Evolutionary conservation across 164 flowering plant species (phyloP), one percentile per base, ranked within the genome.

Genomic region (Litsea cubeba): DNA sequence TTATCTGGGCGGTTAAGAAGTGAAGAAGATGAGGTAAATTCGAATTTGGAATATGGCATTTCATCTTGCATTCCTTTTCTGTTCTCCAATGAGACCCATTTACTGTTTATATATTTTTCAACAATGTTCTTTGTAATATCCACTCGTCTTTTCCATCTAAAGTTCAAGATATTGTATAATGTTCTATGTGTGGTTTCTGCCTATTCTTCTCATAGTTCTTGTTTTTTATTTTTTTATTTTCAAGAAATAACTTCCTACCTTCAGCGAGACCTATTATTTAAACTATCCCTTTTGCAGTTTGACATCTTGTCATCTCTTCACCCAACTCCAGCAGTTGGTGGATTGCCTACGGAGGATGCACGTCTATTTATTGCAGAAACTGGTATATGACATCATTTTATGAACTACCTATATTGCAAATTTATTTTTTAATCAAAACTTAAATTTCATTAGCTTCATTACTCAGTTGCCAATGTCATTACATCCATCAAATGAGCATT

Each of bases 301-400:
- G 87, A 87, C 50, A 79, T 95, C 74, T 82, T 95, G 80, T 85
- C 94, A 68, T 88, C 90, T 49, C 93, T 95, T 74, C 99, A 95
- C 80, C 99, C 99, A 71, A 93, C 80, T 83, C 99, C 99, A 73
- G 99, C 98, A 50, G 98, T 95, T 63, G 93, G 98, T 82, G 97
- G 99, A 75, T 89, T 82, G 81, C 99, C 99, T 62, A 84, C 91
- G 69, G 95, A 95, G 80, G 93, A 87, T 51, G 99, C 98, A 69
- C 84, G 92, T 17, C 72, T 66, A 72, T 82, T 95, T 69, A 95
- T 95, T 75, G 87, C 87, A 71, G 93, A 92, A 83, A 91, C 90
- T 72, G 98, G 98, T 95, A 87, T 12, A 15, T 24, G 58, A 70
- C 23, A 12, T 23, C 32, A 40, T 40, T 40, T 69, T 49, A 69